Conservation (phyloP, 495 filamentous ascomycete genomes). For the Xylaria telfairii region DNA sequence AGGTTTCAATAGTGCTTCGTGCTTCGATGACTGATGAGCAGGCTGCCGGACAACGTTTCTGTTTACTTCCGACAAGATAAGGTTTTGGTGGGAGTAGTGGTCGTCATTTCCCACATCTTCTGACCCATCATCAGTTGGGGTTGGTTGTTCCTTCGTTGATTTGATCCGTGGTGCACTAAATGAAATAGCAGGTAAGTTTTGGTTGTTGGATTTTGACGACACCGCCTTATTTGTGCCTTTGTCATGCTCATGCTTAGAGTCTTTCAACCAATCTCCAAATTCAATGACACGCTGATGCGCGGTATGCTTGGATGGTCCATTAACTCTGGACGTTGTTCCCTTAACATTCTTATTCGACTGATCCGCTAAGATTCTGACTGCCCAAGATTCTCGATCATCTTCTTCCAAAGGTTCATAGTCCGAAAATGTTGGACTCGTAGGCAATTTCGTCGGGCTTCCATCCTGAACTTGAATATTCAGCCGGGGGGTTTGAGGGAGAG, state of each 20-base stretch:
- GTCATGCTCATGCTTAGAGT: neutral
- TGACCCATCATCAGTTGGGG: constrained; percentile 20
- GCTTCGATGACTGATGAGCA: constrained; percentile 28
- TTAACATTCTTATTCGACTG: constrained; percentile 17
- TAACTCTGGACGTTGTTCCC: neutral
- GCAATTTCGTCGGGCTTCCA: constrained; percentile 29
- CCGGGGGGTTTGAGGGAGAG: constrained; percentile 27
- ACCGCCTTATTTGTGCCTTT: neutral
- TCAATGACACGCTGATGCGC: neutral
- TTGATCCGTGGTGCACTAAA: neutral
- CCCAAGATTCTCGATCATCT: constrained; percentile 23
- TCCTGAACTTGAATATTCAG: constrained; percentile 32
- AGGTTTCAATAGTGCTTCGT: constrained; percentile 5
- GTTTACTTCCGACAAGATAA: constrained; percentile 33
- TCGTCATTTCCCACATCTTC: constrained; percentile 17
- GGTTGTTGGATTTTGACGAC: neutral
- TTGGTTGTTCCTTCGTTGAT: constrained; percentile 16
- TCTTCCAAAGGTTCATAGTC: constrained; percentile 26
- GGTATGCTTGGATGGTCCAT: constrained; percentile 9
- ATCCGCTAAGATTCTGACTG: constrained; percentile 26
- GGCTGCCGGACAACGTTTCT: constrained; percentile 32
- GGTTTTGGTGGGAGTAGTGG: constrained; percentile 1
- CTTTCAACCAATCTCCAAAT: neutral
- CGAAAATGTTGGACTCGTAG: constrained; percentile 14
- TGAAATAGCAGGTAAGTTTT: neutral